Base-by-base conservation (phyloP, 495 filamentous ascomycete genomes). In the Cryomyces minteri region DNA sequence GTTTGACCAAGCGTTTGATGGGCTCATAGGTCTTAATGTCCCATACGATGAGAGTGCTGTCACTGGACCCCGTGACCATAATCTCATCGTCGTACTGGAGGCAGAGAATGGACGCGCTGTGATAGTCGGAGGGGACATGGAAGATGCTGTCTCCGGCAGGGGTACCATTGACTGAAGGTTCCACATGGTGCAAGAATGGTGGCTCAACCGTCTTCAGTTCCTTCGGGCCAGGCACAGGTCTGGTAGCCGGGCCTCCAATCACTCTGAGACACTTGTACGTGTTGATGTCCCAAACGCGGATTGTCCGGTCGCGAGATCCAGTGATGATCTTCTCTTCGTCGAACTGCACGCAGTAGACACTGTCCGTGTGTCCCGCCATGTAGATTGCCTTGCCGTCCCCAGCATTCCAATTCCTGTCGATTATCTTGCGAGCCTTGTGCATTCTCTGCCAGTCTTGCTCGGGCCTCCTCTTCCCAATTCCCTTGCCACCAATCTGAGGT, bases 261-360 rank as follows among this genome's bases (percentile, higher is more conserved):
- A 94, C 72, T 48, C 85, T 79, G 32, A 72, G 67, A 58, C 88
- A 95, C 45, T 81, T 68, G 56, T 79, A 84, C 7, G 80, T 88
- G 49, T 79, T 72, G 63, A 93, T 80, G 62, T 94, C 84, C 90
- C 90, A 98, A 25, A 98, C 75, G 43, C 90, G 79, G 54, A 98
- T 88, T 0, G 90, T 95, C 54, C 79, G 81, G 59, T 98, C 90
- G 47, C 92, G 79, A 10, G 90, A 95, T 45, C 90, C 90, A 10
- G 92, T 96, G 46, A 98, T 86, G 51, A 96, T 90, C 58, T 96
- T 98, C 54, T 80, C 64, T 81, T 96, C 88, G 59, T 98, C 90
- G 64, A 95, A 98, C 58, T 96, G 90, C 36, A 88, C 76, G 60
- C 90, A 96, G 62, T 98, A 98, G 28, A 98, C 88, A 50, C 84